Conservation (phyloP, 108 stramenopile genomes). For the Nitzschia inconspicua region DNA sequence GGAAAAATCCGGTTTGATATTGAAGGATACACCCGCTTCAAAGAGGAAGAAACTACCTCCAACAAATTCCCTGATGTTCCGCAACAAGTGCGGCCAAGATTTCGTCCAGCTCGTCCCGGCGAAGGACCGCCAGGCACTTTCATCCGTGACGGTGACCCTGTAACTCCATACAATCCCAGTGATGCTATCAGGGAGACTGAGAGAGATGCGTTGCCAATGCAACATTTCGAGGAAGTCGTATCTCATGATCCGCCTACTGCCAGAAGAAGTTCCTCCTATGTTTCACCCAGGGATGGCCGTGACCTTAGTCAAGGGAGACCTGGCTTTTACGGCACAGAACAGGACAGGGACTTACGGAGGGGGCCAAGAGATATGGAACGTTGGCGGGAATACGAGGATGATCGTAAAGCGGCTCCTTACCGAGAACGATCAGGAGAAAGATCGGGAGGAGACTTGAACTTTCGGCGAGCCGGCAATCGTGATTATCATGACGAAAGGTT, state of each 20-base stretch:
- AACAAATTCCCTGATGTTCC: constrained; percentile 57
- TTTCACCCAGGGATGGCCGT: constrained; percentile 1
- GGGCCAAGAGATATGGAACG: too few relatives aligned
- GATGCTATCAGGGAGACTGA: constrained; percentile 28
- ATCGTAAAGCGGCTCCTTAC: too few relatives aligned
- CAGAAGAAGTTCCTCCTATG: not conserved
- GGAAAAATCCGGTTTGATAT: constrained; percentile 75
- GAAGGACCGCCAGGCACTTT: constrained; percentile 43
- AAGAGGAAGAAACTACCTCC: constrained; percentile 52
- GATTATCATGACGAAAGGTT: too few relatives aligned
- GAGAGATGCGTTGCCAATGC: not conserved
- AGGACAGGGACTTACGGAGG: not conserved
- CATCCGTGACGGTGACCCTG: constrained; percentile 32
- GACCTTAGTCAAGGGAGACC: too few relatives aligned
- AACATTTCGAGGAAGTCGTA: not conserved
- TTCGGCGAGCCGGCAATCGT: too few relatives aligned
- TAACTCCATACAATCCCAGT: constrained; percentile 34
- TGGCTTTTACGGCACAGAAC: too few relatives aligned
- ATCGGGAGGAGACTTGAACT: too few relatives aligned
- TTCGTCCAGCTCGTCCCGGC: constrained; percentile 34
- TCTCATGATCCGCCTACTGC: not conserved
- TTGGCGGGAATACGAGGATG: too few relatives aligned
- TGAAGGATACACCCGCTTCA: constrained; percentile 49
- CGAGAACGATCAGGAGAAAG: too few relatives aligned
- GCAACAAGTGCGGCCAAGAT: constrained; percentile 69